Percentiles rank a stretch among this genome's conserved stretches.
phyloP scores from a whole-genome alignment of 2,329 filamentous ascomycete genomes.

The Whalleya microplaca region DNA sequence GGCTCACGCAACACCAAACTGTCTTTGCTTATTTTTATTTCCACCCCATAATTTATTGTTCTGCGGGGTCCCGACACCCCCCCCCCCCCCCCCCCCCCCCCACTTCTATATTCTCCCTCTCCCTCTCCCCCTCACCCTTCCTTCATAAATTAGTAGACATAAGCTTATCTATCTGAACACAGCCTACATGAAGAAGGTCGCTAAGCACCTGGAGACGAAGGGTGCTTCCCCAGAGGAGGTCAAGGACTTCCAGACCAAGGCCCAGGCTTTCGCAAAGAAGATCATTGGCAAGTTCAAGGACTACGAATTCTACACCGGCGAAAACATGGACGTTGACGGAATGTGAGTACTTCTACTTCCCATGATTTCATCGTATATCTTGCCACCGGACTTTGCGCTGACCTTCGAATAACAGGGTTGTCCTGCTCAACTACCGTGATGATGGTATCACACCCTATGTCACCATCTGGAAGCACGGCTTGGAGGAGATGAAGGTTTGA shows the following conservation, averaged over 20 bases:
- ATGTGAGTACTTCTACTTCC: constrained; percentile 68
- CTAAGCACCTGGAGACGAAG: constrained; percentile 67
- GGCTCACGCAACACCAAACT: no score
- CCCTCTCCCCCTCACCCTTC: no score
- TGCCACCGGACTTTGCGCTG: constrained; percentile 4
- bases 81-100: no score
- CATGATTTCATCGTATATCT: neutral
- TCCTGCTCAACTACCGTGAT: constrained; percentile 97
- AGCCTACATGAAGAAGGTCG: constrained; percentile 94
- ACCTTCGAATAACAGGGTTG: constrained; percentile 60
- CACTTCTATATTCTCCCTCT: no score
- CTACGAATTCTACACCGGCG: constrained; percentile 91
- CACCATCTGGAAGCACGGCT: constrained; percentile 93
- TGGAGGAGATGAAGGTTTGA: constrained; percentile 91
- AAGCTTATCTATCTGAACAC: constrained; percentile 4
- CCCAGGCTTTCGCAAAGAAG: constrained; percentile 75
- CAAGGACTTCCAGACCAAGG: constrained; percentile 79
- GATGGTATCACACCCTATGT: constrained; percentile 91
- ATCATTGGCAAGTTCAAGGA: constrained; percentile 88
- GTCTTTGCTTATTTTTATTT: no score
- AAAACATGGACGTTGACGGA: constrained; percentile 90
- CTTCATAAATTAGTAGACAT: neutral
- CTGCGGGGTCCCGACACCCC: no score
- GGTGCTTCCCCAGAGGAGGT: constrained; percentile 67
- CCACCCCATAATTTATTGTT: no score